Conservation (phyloP, 1,284 basidiomycete species). For the Salmacisia buchloeana region DNA sequence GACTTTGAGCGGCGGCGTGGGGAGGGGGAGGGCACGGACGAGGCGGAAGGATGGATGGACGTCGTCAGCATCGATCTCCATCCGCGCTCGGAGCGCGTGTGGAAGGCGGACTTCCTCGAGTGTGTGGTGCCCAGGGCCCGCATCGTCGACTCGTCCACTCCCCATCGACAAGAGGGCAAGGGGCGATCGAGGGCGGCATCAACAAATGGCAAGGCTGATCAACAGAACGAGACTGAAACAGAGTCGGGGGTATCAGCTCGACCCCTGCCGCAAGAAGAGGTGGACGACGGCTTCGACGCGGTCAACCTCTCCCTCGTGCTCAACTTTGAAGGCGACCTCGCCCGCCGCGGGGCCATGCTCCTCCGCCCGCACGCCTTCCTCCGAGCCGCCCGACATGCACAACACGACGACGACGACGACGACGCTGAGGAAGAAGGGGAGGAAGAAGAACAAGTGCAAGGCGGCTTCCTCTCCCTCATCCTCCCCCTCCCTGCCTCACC, state of each 20-base stretch:
- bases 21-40: no score
- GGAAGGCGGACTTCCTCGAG: slow-evolving; percentile 51
- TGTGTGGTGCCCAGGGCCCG: slow-evolving; percentile 23
- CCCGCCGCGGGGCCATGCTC: slow-evolving; percentile 44
- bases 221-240: neutral
- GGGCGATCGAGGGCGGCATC: neutral
- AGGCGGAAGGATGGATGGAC: slow-evolving; percentile 48
- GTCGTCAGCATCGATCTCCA: slow-evolving; percentile 52
- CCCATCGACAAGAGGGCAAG: neutral
- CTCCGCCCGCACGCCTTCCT: slow-evolving; percentile 42
- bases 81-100: slow-evolving; percentile 48
- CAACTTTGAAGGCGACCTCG: slow-evolving; percentile 52
- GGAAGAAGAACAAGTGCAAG: neutral
- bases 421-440: neutral
- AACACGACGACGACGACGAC: neutral
- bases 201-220: neutral
- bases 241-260: neutral
- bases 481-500: slow-evolving; percentile 52
- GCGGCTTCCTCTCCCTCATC: slow-evolving; percentile 51
- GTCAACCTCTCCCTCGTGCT: slow-evolving; percentile 52
- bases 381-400: neutral
- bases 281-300: slow-evolving; percentile 45
- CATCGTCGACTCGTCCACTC: neutral
- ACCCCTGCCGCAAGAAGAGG: slow-evolving; percentile 24
- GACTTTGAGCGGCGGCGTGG: no score